Percentiles rank a stretch among this genome's conserved stretches.
phyloP scores from a whole-genome alignment of 192 early-diverging fungal species.

The Gigaspora rosea region DNA sequence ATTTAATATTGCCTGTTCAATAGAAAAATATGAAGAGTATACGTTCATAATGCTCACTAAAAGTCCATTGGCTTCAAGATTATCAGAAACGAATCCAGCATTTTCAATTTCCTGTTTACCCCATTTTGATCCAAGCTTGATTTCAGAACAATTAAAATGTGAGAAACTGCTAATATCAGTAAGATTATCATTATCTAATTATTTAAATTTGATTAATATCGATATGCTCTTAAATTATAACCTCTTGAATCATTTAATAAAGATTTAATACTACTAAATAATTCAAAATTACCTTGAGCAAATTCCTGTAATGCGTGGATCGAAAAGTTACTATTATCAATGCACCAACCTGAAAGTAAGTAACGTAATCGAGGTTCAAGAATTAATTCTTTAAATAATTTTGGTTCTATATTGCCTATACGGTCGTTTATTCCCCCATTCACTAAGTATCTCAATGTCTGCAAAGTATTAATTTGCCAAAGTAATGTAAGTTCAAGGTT shows the following conservation, averaged over 20 bases:
- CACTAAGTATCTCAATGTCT: neutral
- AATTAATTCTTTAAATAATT: neutral
- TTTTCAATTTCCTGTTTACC: neutral
- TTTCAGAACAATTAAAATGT: neutral
- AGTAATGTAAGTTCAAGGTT: slow-evolving; percentile 1
- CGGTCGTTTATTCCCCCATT: no score
- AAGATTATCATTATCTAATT: neutral
- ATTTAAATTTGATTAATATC: neutral
- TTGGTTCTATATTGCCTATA: no score
- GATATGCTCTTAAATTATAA: neutral
- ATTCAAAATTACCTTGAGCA: neutral
- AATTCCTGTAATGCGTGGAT: neutral
- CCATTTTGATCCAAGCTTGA: neutral
- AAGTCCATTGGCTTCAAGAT: neutral
- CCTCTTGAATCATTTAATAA: neutral
- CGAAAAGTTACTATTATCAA: neutral
- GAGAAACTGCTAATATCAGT: neutral
- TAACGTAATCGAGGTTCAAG: neutral
- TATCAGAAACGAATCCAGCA: neutral
- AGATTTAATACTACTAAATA: no score
- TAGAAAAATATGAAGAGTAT: neutral
- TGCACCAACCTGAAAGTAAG: neutral
- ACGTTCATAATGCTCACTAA: neutral
- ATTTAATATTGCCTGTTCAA: neutral
- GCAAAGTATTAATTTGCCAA: neutral